Evolutionary conservation across 805 yeast genomes (phyloP), one percentile per base, ranked within the genome.

Genomic region (Schwanniomyces sp.): DNA sequence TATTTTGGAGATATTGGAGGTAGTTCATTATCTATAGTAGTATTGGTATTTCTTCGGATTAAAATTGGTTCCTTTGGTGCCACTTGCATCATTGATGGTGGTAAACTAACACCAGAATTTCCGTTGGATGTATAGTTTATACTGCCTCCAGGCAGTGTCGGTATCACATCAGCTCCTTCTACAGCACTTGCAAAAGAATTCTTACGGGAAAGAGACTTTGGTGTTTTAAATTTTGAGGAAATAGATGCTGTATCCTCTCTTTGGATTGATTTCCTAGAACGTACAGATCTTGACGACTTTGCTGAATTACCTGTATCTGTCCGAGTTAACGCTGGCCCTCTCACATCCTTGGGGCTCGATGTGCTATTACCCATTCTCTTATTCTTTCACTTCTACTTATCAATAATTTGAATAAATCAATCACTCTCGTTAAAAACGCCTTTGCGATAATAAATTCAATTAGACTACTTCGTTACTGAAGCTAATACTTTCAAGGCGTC

Each of bases 61-160:
- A 87, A 73, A 49, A 87, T 87, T 2, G 94, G 91, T 45, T 83
- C 82, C 56, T 81, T 85, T 16, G 94, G 92, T 55, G 79, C 86
- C 49, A 82, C 70, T 52, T 80, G 83, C 30, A 79, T 71, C 91
- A 86, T 84, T 34, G 88, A 81, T 14, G 86, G 82, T 14, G 90
- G 89, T 46, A 84, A 66, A 47, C 69, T 72, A 10, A 50, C 40
- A 36, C 53, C 51, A 37, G 53, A 50, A 40, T 40, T 41, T 5
- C 18, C 21, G 27, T 43, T 47, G 34, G 41, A 34, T 26, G 38
- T 26, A 14, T 39, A 28, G 18, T 28, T 37, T 11, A 27, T 18
- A 38, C 29, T 28, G 7, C 41, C 41, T 17, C 43, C 43, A n/a
- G 40, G 16, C 25, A 37, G 27, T 7, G 27, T 46, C 53, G 58